These are phyloP conservation scores for Kuraishia cidri DNA, from an alignment of 805 yeast genomes.

Conservation along the genomic window DNA sequence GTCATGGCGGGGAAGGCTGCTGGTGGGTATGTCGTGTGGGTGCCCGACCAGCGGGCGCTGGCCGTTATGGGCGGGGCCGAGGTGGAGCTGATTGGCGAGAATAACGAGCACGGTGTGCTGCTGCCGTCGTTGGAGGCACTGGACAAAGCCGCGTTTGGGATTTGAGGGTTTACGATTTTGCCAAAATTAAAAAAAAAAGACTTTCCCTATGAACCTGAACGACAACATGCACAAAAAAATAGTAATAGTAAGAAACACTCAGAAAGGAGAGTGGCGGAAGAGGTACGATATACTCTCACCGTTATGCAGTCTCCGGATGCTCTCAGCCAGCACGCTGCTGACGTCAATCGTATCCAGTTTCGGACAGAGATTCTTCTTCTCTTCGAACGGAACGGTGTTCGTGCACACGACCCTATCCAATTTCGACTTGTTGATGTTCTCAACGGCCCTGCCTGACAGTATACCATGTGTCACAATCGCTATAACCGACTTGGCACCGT, in stretches of 20 bases:
- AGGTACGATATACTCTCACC: slow-evolving; percentile 81
- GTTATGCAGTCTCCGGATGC: slow-evolving; percentile 76
- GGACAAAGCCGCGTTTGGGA: slow-evolving; percentile 36
- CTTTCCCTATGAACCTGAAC: too few species aligned
- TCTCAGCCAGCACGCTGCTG: slow-evolving; percentile 69
- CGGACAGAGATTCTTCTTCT: slow-evolving; percentile 47
- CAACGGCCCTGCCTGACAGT: slow-evolving; percentile 64
- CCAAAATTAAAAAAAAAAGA: too few species aligned
- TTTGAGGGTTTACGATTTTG: too few species aligned
- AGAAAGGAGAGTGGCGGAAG: slow-evolving; percentile 57
- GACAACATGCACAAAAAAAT: too few species aligned
- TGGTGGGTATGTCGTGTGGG: slow-evolving; percentile 87
- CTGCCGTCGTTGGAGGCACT: slow-evolving; percentile 43
- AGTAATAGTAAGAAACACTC: neutral
- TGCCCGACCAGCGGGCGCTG: slow-evolving; percentile 75
- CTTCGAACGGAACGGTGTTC: slow-evolving; percentile 72
- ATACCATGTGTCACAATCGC: slow-evolving; percentile 84
- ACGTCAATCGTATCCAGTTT: slow-evolving; percentile 64
- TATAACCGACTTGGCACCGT: slow-evolving; percentile 63
- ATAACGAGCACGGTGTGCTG: slow-evolving; percentile 43
- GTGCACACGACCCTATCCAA: slow-evolving; percentile 69
- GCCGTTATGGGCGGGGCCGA: slow-evolving; percentile 41
- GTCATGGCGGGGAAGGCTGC: slow-evolving; percentile 77
- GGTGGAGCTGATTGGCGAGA: slow-evolving; percentile 31
- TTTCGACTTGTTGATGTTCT: slow-evolving; percentile 60